These are phyloP conservation scores for Chalciporus pseudorubinellus DNA, from an alignment of 768 basidiomycete species.

Conservation along the genomic window DNA sequence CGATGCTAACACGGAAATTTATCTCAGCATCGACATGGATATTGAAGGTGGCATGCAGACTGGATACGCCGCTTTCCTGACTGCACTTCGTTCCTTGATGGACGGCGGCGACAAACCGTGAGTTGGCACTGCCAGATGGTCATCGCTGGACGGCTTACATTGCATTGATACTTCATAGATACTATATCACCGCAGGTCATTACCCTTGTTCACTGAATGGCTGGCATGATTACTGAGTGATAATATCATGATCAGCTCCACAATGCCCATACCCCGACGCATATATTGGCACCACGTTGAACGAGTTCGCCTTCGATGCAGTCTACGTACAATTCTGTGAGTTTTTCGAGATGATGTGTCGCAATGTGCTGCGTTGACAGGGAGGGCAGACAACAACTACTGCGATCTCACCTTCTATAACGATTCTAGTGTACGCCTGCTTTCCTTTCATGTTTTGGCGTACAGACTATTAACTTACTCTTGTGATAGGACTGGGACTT, in stretches of 20 bases:
- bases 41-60: constrained; percentile 43
- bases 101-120: constrained; percentile 26
- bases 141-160: neutral
- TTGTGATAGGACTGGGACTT: constrained; percentile 47
- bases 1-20: neutral
- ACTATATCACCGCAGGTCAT: constrained; percentile 44
- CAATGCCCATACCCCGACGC: constrained; percentile 51
- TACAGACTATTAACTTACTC: neutral
- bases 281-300: constrained; percentile 41
- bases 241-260: constrained; percentile 23
- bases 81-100: constrained; percentile 27
- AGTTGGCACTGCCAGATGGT: constrained; percentile 3
- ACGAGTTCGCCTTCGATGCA: constrained; percentile 45
- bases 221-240: constrained; percentile 3
- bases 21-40: constrained; percentile 41
- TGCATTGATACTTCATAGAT: constrained; percentile 23
- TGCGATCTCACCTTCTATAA: constrained; percentile 43
- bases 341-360: neutral
- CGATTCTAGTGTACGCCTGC: constrained; percentile 34
- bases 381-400: constrained; percentile 43
- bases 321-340: constrained; percentile 51
- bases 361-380: constrained; percentile 17
- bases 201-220: neutral
- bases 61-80: constrained; percentile 31
- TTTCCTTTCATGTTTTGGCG: neutral